Conservation (phyloP, 148 eudicot genomes). For the Mesembryanthemum crystallinum region DNA sequence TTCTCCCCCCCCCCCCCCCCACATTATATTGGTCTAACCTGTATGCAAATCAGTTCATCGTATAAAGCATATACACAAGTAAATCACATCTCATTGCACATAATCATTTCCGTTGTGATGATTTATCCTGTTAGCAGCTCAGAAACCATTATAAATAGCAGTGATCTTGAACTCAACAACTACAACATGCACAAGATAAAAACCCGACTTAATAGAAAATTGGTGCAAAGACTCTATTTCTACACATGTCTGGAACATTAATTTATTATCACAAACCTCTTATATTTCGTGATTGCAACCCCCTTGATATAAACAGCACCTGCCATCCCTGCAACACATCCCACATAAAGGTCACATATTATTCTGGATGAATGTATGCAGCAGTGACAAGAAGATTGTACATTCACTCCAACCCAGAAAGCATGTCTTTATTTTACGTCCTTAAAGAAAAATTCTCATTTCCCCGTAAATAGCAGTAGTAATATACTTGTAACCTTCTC, state of each 20-base stretch:
- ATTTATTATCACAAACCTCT: constrained; percentile 45
- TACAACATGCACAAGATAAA: neutral
- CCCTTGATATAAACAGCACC: constrained; percentile 96
- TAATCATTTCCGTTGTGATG: neutral
- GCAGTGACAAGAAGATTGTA: neutral
- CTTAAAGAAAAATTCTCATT: neutral
- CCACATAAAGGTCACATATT: neutral
- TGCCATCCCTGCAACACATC: constrained; percentile 68
- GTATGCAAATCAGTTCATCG: neutral
- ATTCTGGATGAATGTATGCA: neutral
- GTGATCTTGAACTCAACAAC: neutral
- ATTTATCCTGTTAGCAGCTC: neutral
- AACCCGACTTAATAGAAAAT: neutral
- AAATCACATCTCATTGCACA: neutral
- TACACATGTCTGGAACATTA: neutral
- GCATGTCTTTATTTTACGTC: neutral
- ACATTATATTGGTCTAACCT: no score
- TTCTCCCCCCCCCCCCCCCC: no score
- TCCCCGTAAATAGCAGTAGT: neutral
- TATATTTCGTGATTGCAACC: constrained; percentile 81
- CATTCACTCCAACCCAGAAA: neutral
- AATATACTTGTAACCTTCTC: neutral
- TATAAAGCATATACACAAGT: neutral
- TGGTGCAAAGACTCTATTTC: neutral
- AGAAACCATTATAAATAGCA: neutral